phyloP scores from a whole-genome alignment of 2,329 filamentous ascomycete genomes.

The Ceratocystis smalleyi region DNA sequence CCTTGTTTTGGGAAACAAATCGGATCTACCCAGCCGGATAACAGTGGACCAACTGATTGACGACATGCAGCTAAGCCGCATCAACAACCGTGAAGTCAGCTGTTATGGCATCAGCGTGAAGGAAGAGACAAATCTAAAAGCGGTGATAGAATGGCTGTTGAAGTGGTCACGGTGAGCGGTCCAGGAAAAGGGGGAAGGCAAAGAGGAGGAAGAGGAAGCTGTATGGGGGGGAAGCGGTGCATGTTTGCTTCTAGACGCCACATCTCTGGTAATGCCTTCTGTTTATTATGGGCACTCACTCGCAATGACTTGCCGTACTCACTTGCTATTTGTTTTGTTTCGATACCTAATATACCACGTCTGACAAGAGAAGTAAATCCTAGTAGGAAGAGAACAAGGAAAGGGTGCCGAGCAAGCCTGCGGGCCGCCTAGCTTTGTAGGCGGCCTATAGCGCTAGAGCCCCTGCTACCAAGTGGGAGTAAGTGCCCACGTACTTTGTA shows the following conservation, averaged over 20 bases:
- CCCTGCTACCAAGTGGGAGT: too few relatives aligned
- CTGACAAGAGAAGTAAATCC: too few relatives aligned
- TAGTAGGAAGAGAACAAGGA: too few relatives aligned
- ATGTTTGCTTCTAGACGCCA: too few relatives aligned
- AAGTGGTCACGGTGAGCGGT: constrained; percentile 52
- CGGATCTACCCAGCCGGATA: constrained; percentile 77
- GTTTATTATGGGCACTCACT: too few relatives aligned
- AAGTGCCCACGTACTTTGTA: too few relatives aligned
- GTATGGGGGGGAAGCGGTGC: constrained; percentile 15
- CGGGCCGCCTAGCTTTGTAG: too few relatives aligned
- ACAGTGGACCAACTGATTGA: constrained; percentile 94
- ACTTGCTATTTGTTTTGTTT: neutral
- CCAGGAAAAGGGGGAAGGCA: constrained; percentile 28
- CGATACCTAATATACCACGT: neutral
- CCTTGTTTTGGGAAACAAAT: constrained; percentile 92
- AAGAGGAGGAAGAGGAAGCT: neutral
- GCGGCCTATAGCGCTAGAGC: too few relatives aligned
- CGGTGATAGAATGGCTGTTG: constrained; percentile 91
- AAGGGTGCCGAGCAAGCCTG: too few relatives aligned
- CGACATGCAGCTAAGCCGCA: constrained; percentile 71
- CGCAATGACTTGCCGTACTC: too few relatives aligned
- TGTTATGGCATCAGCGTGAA: constrained; percentile 98
- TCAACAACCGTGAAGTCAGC: constrained; percentile 85
- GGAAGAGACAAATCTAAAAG: constrained; percentile 96
- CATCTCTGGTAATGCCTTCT: too few relatives aligned